Evolutionary conservation across 1,139 yeast genomes (phyloP).

Genomic region (Blastobotrys malaysiensis): DNA sequence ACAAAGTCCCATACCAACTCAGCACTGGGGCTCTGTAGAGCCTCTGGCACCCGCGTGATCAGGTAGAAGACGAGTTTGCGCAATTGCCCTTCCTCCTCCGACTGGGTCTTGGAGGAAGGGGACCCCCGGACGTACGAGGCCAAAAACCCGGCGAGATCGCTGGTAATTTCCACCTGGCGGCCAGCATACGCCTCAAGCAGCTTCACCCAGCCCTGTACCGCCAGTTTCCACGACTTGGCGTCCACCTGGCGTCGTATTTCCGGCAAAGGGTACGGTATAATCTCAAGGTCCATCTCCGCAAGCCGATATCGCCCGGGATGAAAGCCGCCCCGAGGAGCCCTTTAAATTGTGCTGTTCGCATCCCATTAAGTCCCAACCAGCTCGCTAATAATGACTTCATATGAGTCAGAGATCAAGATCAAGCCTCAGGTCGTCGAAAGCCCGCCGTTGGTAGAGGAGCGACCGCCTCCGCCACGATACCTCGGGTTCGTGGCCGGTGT

Average conservation of each 20-base stretch:
- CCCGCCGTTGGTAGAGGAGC: not conserved
- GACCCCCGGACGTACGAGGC: conserved; percentile 8
- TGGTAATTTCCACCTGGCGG: not conserved
- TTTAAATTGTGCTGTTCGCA: not conserved
- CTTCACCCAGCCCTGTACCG: conserved; percentile 16
- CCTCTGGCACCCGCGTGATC: conserved; percentile 1
- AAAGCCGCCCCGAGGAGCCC: not conserved
- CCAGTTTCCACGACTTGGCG: conserved; percentile 15
- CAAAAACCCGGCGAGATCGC: conserved; percentile 6
- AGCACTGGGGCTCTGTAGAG: conserved; percentile 2
- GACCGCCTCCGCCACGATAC: conserved; percentile 21
- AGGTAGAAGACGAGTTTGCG: conserved; percentile 3
- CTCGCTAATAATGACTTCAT: conserved; percentile 4
- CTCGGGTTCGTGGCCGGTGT: conserved; percentile 81
- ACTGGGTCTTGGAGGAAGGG: not conserved
- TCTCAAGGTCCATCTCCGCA: not conserved
- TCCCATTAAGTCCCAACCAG: not conserved
- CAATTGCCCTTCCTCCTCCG: not conserved
- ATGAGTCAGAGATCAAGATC: conserved; percentile 8
- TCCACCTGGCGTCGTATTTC: conserved; percentile 15
- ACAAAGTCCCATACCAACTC: conserved; percentile 29
- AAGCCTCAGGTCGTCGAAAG: not conserved
- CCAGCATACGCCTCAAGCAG: conserved; percentile 5
- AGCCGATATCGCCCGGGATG: not conserved
- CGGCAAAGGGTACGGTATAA: conserved; percentile 16